These are phyloP conservation scores for Boletus albobrunnescens DNA, from an alignment of 1,284 basidiomycete species.

Conservation along the genomic window DNA sequence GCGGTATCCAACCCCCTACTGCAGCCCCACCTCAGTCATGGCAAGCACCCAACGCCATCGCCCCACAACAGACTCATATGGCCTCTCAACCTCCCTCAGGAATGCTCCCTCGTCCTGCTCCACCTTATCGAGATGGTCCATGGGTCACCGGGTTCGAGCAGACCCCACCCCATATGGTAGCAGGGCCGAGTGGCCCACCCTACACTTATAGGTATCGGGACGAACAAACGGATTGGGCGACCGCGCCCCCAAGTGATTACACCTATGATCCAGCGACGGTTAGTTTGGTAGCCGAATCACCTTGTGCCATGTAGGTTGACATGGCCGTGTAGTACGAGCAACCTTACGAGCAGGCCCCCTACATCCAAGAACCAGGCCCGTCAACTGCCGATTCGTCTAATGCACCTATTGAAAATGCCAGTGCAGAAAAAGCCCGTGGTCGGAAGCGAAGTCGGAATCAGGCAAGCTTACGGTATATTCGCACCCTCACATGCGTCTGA, in stretches of 20 bases:
- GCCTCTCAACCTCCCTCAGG: conserved; percentile 40
- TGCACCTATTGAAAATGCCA: conserved; percentile 19
- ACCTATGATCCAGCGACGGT: conserved; percentile 50
- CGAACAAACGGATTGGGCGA: conserved; percentile 50
- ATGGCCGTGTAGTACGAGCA: conserved; percentile 38
- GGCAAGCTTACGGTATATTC: conserved; percentile 33
- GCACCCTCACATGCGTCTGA: conserved; percentile 7
- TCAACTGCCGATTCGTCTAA: conserved; percentile 35
- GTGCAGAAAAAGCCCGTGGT: conserved; percentile 46
- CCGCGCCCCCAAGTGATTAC: conserved; percentile 44
- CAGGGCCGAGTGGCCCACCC: conserved; percentile 36
- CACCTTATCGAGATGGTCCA: conserved; percentile 45
- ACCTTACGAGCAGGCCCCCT: conserved; percentile 43
- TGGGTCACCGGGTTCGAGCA: conserved; percentile 48
- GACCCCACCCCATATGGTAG: conserved; percentile 44
- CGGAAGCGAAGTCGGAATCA: conserved; percentile 60
- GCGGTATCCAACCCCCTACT: conserved; percentile 44
- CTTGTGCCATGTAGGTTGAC: conserved; percentile 5
- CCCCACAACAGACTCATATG: conserved; percentile 62
- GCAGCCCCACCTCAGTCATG: conserved; percentile 54
- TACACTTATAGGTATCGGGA: conserved; percentile 60
- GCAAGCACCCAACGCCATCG: conserved; percentile 56
- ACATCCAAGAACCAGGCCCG: conserved; percentile 49
- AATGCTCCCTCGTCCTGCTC: conserved; percentile 46
- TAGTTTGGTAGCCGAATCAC: conserved; percentile 18